A percentile compares a stretch with the other conserved stretches of the same genome.
Conservation (phyloP, 805 yeast species). For the Yamadazyma tumulicola region DNA sequence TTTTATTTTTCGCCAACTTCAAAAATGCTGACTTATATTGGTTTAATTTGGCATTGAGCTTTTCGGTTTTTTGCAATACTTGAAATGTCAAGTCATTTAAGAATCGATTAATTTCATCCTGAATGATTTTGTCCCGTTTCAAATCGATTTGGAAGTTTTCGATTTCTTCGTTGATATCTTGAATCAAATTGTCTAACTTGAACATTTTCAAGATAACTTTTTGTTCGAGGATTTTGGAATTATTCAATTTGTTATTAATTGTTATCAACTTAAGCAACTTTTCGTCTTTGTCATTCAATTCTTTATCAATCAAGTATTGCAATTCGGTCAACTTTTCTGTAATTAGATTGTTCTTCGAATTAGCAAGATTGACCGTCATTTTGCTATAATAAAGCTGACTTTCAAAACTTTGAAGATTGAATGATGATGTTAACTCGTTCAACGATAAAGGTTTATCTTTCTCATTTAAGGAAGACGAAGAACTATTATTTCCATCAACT, state of each 20-base stretch:
- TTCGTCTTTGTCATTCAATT: constrained; percentile 36
- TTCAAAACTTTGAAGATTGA: constrained; percentile 30
- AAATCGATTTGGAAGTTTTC: constrained; percentile 18
- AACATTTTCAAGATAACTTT: constrained; percentile 25
- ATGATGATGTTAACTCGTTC: constrained; percentile 8
- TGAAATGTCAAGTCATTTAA: constrained; percentile 39
- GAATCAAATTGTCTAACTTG: constrained; percentile 31
- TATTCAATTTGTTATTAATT: constrained; percentile 15
- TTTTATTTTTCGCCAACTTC: constrained; percentile 2
- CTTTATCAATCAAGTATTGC: constrained; percentile 35
- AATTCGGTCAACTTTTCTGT: constrained; percentile 39
- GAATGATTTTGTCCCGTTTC: constrained; percentile 31
- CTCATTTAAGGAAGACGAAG: constrained; percentile 3
- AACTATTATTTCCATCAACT: neutral
- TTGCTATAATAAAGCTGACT: constrained; percentile 34
- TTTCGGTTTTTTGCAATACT: constrained; percentile 28
- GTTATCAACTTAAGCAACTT: constrained; percentile 24
- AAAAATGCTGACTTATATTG: constrained; percentile 7
- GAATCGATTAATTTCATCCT: constrained; percentile 38
- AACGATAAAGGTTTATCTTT: constrained; percentile 1
- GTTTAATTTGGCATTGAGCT: constrained; percentile 16
- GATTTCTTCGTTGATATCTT: constrained; percentile 18
- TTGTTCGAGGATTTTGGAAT: constrained; percentile 27
- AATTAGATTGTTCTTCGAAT: constrained; percentile 28
- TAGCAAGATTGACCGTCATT: constrained; percentile 31